Conservation (phyloP, 202 grass and related monocot genomes). For the Sporobolus alterniflorus region DNA sequence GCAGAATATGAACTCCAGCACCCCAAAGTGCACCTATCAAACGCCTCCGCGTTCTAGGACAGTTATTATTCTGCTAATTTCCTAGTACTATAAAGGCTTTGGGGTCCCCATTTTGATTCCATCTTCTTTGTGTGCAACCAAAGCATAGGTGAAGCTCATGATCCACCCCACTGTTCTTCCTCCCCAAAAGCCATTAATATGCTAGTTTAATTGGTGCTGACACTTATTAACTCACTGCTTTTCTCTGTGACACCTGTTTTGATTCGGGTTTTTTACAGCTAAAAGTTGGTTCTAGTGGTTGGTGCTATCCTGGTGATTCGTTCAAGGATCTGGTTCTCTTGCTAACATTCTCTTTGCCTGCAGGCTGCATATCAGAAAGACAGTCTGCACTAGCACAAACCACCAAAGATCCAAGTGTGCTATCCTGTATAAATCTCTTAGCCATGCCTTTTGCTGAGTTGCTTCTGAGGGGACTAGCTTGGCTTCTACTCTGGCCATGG, state of each 20-base stretch:
- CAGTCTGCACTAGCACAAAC: constrained; percentile 31
- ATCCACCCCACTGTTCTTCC: constrained; percentile 42
- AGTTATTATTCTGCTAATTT: constrained; percentile 32
- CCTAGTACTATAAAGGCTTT: constrained; percentile 44
- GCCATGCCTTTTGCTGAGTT: constrained; percentile 12
- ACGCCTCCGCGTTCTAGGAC: constrained; percentile 35
- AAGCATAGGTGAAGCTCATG: constrained; percentile 58
- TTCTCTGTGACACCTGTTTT: constrained; percentile 43
- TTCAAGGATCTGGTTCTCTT: constrained; percentile 56
- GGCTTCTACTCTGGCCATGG: constrained; percentile 22
- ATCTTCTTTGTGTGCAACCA: constrained; percentile 51
- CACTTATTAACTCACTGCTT: constrained; percentile 24
- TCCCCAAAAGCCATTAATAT: constrained; percentile 39
- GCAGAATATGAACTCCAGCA: constrained; percentile 23
- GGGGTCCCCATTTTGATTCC: constrained; percentile 65
- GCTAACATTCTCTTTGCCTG: constrained; percentile 34
- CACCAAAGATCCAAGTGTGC: constrained; percentile 35
- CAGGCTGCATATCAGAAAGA: constrained; percentile 31
- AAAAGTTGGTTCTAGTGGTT: constrained; percentile 58
- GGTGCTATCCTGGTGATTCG: constrained; percentile 54
- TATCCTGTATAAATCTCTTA: constrained; percentile 36
- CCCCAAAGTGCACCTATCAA: constrained; percentile 29
- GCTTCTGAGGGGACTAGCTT: constrained; percentile 27
- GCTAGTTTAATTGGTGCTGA: constrained; percentile 38
- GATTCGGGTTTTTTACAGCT: constrained; percentile 55